phyloP scores from a whole-genome alignment of 1,284 basidiomycete genomes.

The Ceratobasidium papillatum region DNA sequence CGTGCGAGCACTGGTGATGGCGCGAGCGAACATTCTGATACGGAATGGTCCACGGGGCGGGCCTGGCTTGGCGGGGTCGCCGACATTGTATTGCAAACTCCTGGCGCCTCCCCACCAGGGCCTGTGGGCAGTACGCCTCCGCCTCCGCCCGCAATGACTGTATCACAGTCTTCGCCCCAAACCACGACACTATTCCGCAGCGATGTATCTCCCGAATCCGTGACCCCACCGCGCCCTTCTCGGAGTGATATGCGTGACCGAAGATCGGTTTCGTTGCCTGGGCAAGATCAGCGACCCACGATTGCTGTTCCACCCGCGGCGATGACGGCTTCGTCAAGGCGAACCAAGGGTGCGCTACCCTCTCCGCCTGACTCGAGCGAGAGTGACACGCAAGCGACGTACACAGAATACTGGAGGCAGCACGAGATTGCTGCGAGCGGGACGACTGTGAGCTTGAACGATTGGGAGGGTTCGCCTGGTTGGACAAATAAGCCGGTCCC shows the following conservation, averaged over 20 bases:
- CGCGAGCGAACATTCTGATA: constrained; percentile 23
- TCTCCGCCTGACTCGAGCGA: constrained; percentile 34
- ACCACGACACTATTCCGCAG: neutral
- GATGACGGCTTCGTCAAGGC: neutral
- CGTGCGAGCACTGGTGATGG: constrained; percentile 9
- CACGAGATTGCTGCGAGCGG: neutral
- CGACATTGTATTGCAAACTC: constrained; percentile 24
- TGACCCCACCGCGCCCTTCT: constrained; percentile 1
- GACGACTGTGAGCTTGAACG: constrained; percentile 37
- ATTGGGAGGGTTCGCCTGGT: constrained; percentile 36
- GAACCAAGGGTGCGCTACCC: constrained; percentile 13
- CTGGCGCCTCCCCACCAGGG: constrained; percentile 1
- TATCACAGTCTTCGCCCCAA: constrained; percentile 5
- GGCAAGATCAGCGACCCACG: neutral
- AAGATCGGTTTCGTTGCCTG: constrained; percentile 1
- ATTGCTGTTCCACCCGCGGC: constrained; percentile 10
- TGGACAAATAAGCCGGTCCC: constrained; percentile 16
- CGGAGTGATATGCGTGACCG: constrained; percentile 12
- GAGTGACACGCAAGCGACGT: constrained; percentile 12
- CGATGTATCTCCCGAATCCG: neutral
- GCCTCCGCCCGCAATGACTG: neutral
- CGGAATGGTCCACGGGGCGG: constrained; percentile 29
- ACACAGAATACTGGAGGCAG: constrained; percentile 32
- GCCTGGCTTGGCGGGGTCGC: constrained; percentile 32
- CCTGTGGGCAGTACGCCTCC: neutral